Evolutionary conservation across 129 eudicot genomes (phyloP).

Genomic region (Arctium minus): DNA sequence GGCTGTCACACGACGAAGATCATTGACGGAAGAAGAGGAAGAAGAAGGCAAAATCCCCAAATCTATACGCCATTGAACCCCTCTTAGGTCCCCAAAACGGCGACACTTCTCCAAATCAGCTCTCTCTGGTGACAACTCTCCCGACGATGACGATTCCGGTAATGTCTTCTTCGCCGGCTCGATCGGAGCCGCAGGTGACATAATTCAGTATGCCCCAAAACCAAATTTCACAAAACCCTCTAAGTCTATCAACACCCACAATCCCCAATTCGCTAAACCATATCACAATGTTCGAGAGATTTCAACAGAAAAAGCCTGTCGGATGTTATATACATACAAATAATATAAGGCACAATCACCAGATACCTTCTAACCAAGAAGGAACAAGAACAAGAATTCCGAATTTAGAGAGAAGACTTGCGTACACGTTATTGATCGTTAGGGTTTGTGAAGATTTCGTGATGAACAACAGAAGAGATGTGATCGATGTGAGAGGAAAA

Average conservation of each 20-base stretch:
- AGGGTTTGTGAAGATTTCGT: slow-evolving; percentile 15
- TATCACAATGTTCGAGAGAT: not conserved
- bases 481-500: not conserved
- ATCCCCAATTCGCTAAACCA: not conserved
- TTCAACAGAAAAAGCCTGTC: not conserved
- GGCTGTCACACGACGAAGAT: slow-evolving; percentile 74
- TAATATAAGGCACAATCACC: not conserved
- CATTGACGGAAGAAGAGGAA: slow-evolving; percentile 47
- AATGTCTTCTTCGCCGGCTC: slow-evolving; percentile 32
- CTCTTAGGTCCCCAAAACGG: slow-evolving; percentile 59
- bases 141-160: slow-evolving; percentile 34
- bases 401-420: not conserved
- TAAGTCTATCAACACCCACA: not conserved
- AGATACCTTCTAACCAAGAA: not conserved
- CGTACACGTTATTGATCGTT: not conserved
- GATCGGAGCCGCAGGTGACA: slow-evolving; percentile 46
- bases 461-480: slow-evolving; percentile 2
- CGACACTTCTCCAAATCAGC: slow-evolving; percentile 20
- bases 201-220: slow-evolving; percentile 2
- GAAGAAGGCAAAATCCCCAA: slow-evolving; percentile 80
- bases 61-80: slow-evolving; percentile 89
- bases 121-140: slow-evolving; percentile 25
- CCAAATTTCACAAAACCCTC: slow-evolving; percentile 19
- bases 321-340: not conserved
- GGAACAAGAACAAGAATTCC: not conserved